Conservation (phyloP, 202 grass and related monocot genomes). For the Brachypodium distachyon region DNA sequence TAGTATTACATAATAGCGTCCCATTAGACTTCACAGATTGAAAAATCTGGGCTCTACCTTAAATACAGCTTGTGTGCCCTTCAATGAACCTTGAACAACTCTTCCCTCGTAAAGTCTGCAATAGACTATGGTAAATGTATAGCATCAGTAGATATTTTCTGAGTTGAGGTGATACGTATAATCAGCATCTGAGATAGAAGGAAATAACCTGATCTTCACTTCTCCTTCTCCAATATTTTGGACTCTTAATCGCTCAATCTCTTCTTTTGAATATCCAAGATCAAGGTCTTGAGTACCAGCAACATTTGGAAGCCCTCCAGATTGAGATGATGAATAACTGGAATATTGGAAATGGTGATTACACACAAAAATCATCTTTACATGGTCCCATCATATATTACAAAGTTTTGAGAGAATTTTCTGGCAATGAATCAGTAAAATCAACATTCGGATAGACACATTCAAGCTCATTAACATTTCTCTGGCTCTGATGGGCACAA, state of each 20-base stretch:
- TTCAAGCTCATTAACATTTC: not conserved
- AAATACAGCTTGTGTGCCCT: slow-evolving; percentile 61
- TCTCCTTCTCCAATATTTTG: slow-evolving; percentile 89
- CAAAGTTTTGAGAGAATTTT: not conserved
- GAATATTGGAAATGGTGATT: slow-evolving; percentile 2
- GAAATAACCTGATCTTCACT: slow-evolving; percentile 90
- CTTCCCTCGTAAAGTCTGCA: slow-evolving; percentile 91
- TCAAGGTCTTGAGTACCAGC: slow-evolving; percentile 37
- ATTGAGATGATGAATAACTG: slow-evolving; percentile 84
- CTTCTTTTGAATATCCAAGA: slow-evolving; percentile 47
- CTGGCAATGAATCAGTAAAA: not conserved
- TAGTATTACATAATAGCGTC: not conserved
- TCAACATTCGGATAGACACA: not conserved
- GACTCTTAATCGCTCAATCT: slow-evolving; percentile 45
- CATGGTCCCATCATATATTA: not conserved
- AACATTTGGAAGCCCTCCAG: slow-evolving; percentile 46
- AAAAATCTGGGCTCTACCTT: slow-evolving; percentile 46
- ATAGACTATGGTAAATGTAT: slow-evolving; percentile 32
- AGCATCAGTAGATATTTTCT: slow-evolving; percentile 33
- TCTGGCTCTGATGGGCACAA: not conserved
- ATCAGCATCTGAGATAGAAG: not conserved
- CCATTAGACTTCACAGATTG: not conserved
- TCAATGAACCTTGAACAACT: slow-evolving; percentile 67
- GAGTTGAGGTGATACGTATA: not conserved
- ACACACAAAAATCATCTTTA: not conserved